Evolutionary conservation across 2,329 filamentous ascomycete species (phyloP).

Genomic region (Cladosporium halotolerans): DNA sequence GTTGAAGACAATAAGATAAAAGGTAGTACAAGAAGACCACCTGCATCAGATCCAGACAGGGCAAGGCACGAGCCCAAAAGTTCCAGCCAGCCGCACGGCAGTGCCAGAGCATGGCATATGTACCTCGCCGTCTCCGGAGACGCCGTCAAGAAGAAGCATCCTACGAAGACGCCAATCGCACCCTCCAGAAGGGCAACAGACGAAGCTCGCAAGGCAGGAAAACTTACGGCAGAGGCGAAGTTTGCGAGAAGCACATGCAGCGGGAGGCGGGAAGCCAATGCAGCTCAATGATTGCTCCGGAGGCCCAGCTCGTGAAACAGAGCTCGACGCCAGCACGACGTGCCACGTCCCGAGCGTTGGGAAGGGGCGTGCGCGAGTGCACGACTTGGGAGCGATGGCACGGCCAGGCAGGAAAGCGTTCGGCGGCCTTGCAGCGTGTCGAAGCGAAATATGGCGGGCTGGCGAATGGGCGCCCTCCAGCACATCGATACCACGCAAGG

Average conservation of each 20-base stretch:
- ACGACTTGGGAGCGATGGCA: no score
- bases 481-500: neutral
- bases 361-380: neutral
- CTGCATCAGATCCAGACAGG: slow-evolving; percentile 1
- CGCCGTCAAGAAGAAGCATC: no score
- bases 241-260: neutral
- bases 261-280: neutral
- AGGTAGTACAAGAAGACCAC: slow-evolving; percentile 6
- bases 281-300: slow-evolving; percentile 7
- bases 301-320: slow-evolving; percentile 1
- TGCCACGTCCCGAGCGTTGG: slow-evolving; percentile 10
- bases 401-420: no score
- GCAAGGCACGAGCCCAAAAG: slow-evolving; percentile 10
- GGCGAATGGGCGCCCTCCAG: slow-evolving; percentile 1
- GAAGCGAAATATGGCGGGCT: slow-evolving; percentile 3
- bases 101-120: neutral
- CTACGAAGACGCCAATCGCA: no score
- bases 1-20: slow-evolving; percentile 1
- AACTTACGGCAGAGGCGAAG: slow-evolving; percentile 5
- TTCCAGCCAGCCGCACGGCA: neutral
- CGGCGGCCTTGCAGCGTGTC: neutral
- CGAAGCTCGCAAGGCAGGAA: neutral
- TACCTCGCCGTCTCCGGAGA: no score
- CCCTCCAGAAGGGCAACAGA: no score
- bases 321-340: slow-evolving; percentile 1